phyloP scores from a whole-genome alignment of 176 grass and related monocot species.

The Cymbopogon citratus region DNA sequence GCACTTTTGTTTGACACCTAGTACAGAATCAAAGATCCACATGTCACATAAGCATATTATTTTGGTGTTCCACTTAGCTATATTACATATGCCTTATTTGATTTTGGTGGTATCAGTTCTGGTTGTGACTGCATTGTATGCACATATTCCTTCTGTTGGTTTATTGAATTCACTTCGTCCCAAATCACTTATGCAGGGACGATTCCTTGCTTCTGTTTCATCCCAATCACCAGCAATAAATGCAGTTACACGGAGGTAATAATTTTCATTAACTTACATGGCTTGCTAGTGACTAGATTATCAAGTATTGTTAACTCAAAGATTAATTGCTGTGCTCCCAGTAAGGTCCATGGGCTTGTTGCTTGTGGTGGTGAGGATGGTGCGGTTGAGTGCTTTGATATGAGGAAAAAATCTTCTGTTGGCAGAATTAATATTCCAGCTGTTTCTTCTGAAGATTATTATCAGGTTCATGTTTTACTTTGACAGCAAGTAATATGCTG shows the following conservation, averaged over 20 bases:
- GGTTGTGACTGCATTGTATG: neutral
- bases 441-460: slow-evolving; percentile 56
- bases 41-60: neutral
- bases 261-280: neutral
- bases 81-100: neutral
- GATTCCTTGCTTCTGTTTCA: slow-evolving; percentile 73
- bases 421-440: slow-evolving; percentile 69
- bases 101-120: neutral
- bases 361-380: slow-evolving; percentile 96
- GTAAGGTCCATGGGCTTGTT: slow-evolving; percentile 74
- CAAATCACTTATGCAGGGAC: slow-evolving; percentile 46
- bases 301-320: slow-evolving; percentile 7
- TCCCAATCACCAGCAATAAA: slow-evolving; percentile 86
- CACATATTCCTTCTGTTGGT: neutral
- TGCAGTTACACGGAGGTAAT: slow-evolving; percentile 72
- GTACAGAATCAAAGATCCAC: slow-evolving; percentile 5
- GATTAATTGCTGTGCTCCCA: slow-evolving; percentile 25
- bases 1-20: neutral
- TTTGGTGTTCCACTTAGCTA: neutral
- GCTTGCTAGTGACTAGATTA: slow-evolving; percentile 11
- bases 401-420: slow-evolving; percentile 74
- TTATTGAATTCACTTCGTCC: neutral
- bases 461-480: slow-evolving; percentile 46
- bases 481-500: slow-evolving; percentile 5
- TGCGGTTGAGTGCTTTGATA: slow-evolving; percentile 94